Evolutionary conservation across 169 alveolate genomes (phyloP).

Genomic region (Plasmodium gaboni): DNA sequence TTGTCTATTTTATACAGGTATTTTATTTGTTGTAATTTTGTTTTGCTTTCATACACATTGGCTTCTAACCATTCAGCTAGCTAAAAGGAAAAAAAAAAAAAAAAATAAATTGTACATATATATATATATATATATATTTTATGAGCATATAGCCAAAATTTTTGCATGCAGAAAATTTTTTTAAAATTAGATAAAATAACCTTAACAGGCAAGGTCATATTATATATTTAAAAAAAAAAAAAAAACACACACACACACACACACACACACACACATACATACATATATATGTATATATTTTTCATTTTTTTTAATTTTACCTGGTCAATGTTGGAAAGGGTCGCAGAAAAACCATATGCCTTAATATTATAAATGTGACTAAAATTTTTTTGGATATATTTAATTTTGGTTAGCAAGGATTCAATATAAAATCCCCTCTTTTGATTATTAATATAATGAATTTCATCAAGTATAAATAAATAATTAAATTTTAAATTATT

Average conservation of each 20-base stretch:
- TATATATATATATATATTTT: too few relatives aligned
- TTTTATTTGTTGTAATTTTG: slow-evolving; percentile 40
- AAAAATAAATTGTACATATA: background rate
- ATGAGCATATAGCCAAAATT: too few relatives aligned
- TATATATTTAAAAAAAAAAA: slow-evolving; percentile 26
- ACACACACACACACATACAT: too few relatives aligned
- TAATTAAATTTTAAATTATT: slow-evolving; percentile 42
- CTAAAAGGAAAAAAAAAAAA: slow-evolving; percentile 13
- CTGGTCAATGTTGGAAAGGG: slow-evolving; percentile 46
- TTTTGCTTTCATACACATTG: slow-evolving; percentile 40
- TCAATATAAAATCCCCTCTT: slow-evolving; percentile 38
- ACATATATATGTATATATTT: too few relatives aligned
- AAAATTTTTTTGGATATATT: slow-evolving; percentile 28
- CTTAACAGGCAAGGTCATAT: background rate
- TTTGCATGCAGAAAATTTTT: too few relatives aligned
- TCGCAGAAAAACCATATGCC: slow-evolving; percentile 59
- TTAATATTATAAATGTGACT: slow-evolving; percentile 4
- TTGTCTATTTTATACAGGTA: slow-evolving; percentile 51
- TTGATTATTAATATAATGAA: slow-evolving; percentile 42
- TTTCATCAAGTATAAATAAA: slow-evolving; percentile 63
- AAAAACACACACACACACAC: background rate
- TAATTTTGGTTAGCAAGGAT: slow-evolving; percentile 48
- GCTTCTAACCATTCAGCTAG: slow-evolving; percentile 62
- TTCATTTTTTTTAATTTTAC: background rate
- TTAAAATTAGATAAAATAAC: too few relatives aligned